Conservation (phyloP, 2,329 filamentous ascomycete species). For the Nannizziopsis arthrosporioides region DNA sequence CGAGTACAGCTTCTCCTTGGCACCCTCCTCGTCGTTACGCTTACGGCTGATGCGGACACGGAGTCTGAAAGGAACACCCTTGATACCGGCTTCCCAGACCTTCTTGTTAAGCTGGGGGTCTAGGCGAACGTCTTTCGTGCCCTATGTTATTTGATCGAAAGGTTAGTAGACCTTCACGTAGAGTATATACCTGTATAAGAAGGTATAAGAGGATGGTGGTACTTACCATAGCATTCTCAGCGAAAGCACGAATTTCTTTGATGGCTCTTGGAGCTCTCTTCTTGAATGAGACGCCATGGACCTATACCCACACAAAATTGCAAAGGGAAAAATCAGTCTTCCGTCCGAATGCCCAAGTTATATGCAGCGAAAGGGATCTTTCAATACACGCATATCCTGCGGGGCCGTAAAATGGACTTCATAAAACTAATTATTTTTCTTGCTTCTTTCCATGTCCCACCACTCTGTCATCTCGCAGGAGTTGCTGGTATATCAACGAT, state of each 20-base stretch:
- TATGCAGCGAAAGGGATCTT: slow-evolving; percentile 14
- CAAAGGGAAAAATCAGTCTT: slow-evolving; percentile 50
- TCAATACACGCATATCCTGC: slow-evolving; percentile 9
- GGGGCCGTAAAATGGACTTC: slow-evolving; percentile 52
- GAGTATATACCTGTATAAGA: slow-evolving; percentile 1
- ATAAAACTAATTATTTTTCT: slow-evolving; percentile 49
- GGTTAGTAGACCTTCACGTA: slow-evolving; percentile 2
- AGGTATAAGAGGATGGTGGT: slow-evolving; percentile 8
- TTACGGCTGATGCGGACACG: slow-evolving; percentile 97
- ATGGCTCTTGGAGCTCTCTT: slow-evolving; percentile 96
- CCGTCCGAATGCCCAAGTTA: slow-evolving; percentile 43
- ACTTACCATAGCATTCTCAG: slow-evolving; percentile 89
- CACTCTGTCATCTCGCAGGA: neutral
- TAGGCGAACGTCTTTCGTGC: slow-evolving; percentile 90
- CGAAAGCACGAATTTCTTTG: slow-evolving; percentile 98
- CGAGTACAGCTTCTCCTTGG: slow-evolving; percentile 99
- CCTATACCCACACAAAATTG: slow-evolving; percentile 44
- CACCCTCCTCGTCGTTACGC: slow-evolving; percentile 99
- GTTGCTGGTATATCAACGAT: neutral
- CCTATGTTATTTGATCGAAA: slow-evolving; percentile 42
- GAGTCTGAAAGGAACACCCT: slow-evolving; percentile 95
- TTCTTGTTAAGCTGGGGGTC: slow-evolving; percentile 99
- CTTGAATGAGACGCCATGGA: slow-evolving; percentile 98
- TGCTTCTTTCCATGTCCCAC: slow-evolving; percentile 10
- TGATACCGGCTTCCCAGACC: slow-evolving; percentile 98